phyloP scores from a whole-genome alignment of 177 flowering plant species.

The Viscum album region DNA sequence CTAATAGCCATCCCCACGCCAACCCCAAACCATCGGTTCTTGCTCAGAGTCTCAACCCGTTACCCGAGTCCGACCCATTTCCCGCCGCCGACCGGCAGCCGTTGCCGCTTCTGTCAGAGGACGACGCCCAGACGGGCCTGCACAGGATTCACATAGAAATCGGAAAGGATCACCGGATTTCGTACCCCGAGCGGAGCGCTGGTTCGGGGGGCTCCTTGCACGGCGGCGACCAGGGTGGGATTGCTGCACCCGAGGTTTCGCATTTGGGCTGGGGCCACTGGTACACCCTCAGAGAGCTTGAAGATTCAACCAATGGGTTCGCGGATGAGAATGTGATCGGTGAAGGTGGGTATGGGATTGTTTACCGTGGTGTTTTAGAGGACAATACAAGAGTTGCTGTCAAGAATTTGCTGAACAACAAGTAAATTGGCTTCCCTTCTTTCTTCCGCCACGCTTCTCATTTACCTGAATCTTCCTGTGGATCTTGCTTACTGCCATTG shows the following conservation, averaged over 20 bases:
- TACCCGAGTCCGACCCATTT: conserved; percentile 16
- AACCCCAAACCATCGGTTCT: conserved; percentile 13
- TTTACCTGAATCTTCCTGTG: background rate
- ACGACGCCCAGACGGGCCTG: conserved; percentile 18
- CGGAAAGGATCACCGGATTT: conserved; percentile 48
- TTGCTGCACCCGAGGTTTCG: conserved; percentile 61
- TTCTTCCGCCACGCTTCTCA: no score
- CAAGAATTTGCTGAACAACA: conserved; percentile 86
- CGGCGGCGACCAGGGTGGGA: conserved; percentile 27
- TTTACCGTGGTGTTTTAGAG: conserved; percentile 53
- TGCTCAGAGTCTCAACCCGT: conserved; percentile 9
- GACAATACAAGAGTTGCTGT: conserved; percentile 52
- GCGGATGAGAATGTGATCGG: conserved; percentile 69
- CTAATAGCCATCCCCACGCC: conserved; percentile 1
- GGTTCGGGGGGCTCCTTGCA: conserved; percentile 26
- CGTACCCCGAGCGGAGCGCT: conserved; percentile 34
- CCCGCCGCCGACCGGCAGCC: background rate
- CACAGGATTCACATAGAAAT: conserved; percentile 45
- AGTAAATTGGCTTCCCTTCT: conserved; percentile 27
- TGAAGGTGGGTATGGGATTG: conserved; percentile 94
- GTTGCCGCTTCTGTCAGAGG: conserved; percentile 12
- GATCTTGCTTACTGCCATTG: background rate
- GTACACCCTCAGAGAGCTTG: conserved; percentile 89
- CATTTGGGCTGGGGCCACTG: conserved; percentile 99
- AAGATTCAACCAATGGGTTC: conserved; percentile 54